Conservation (phyloP, 352 stramenopile genomes). For the Blastocystis sp. region DNA sequence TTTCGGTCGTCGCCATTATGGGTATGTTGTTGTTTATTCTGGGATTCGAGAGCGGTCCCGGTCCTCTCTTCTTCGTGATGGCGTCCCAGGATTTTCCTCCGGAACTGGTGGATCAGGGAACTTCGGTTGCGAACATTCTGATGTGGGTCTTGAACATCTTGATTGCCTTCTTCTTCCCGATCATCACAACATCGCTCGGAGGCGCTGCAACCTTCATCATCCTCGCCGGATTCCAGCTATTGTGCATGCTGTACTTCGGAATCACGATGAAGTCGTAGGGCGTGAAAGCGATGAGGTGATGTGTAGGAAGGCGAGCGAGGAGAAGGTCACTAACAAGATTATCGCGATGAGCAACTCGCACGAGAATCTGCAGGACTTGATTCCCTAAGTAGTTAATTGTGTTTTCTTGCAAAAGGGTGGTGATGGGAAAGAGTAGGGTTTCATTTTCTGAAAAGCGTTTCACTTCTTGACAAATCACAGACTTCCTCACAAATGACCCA, state of each 20-base stretch:
- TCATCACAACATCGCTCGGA: constrained; percentile 54
- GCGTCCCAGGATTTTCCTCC: constrained; percentile 67
- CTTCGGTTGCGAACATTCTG: constrained; percentile 64
- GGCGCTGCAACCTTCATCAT: constrained; percentile 66
- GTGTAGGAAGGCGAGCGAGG: neutral
- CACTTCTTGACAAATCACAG: too few species aligned
- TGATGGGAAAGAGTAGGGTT: too few species aligned
- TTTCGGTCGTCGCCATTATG: constrained; percentile 34
- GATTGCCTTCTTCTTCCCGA: constrained; percentile 62
- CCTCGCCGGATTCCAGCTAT: constrained; percentile 57
- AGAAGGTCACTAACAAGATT: constrained; percentile 33
- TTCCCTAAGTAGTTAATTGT: constrained; percentile 11
- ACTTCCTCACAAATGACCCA: too few species aligned
- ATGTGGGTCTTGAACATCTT: constrained; percentile 62
- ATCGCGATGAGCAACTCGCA: constrained; percentile 23
- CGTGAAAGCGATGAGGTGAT: neutral
- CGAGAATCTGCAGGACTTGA: constrained; percentile 26
- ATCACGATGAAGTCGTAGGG: constrained; percentile 58
- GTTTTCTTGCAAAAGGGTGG: neutral
- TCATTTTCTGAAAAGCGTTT: too few species aligned
- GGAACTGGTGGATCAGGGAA: constrained; percentile 58
- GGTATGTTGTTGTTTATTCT: constrained; percentile 70
- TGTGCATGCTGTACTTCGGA: constrained; percentile 69
- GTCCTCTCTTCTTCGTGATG: constrained; percentile 74
- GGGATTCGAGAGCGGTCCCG: constrained; percentile 70